Evolutionary conservation across 202 grass and related monocot genomes (phyloP), one percentile per base, ranked within the genome.

Genomic region (Sporobolus alterniflorus): DNA sequence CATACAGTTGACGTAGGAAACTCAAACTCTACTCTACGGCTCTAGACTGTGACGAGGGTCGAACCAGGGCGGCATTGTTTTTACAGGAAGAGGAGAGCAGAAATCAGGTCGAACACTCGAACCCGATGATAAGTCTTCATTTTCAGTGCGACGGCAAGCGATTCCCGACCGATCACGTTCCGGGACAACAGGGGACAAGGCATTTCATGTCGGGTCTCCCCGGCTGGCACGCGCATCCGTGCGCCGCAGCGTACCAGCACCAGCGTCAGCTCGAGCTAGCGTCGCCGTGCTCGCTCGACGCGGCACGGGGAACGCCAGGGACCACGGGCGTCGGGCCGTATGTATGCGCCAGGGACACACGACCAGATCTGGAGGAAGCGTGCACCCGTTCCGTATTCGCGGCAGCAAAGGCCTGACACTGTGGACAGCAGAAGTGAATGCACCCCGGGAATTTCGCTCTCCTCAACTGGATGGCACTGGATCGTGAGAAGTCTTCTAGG

Each of bases 391-490:
- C 14, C 17, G 25, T 39, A 20, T 52, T 71, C 55, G 51, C 39
- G 20, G 69, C 41, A 61, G 54, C 50, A 57, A 22, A 26, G 59
- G 59, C 14, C 43, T 46, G 47, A 62, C 59, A 40, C 5, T 57
- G 47, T 26, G 67, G 5, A 67, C 86, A 79, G 75, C 60, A 43
- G 74, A 79, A 55, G 74, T 84, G 81, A 89, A 89, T 80, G 81
- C 86, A 61, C 34, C 68, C 86, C 75, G 75, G 59, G 75, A 79
- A 88, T 79, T 74, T 84, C 74, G 86, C 79, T 82, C n/a, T 47
- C 46, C 34, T 47, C 43, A 49, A 59, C 36, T 34, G 39, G 33
- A 33, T 5, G 13, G 75, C 67, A 16, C 20, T 18, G 55, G 66
- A 61, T 71, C 66, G 9, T 44, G 2, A 39, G 12, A 43, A 78